A percentile compares a stretch with the other conserved stretches of the same genome.
These are phyloP conservation scores for Metschnikowia vanudenii DNA, from an alignment of 805 yeast genomes.

Conservation along the genomic window DNA sequence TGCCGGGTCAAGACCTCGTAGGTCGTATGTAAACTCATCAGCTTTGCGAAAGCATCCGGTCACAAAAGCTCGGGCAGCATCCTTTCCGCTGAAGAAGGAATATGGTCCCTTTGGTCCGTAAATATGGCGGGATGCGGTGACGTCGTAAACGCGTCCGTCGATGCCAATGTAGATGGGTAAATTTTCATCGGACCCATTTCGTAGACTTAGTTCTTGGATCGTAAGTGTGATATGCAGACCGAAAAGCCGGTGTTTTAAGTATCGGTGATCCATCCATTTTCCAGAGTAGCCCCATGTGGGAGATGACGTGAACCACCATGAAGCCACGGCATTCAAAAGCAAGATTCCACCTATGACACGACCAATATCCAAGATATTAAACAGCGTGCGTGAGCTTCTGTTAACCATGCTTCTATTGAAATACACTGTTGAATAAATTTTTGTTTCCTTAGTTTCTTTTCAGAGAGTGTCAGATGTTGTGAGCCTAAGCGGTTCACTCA, in stretches of 20 bases:
- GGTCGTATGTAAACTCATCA: conserved; percentile 62
- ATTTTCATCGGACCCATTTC: conserved; percentile 47
- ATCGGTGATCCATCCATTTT: conserved; percentile 45
- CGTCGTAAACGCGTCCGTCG: conserved; percentile 65
- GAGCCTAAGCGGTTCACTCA: too few species aligned
- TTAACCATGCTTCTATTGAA: background rate
- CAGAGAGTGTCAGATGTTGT: too few species aligned
- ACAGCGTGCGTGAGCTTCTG: background rate
- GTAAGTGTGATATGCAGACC: conserved; percentile 34
- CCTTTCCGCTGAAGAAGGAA: conserved; percentile 57
- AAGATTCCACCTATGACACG: conserved; percentile 48
- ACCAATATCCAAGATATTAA: conserved; percentile 35
- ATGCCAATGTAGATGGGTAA: conserved; percentile 60
- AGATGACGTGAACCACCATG: conserved; percentile 59
- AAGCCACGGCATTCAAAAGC: conserved; percentile 45
- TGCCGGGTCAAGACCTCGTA: conserved; percentile 54
- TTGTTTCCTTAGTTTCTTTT: background rate
- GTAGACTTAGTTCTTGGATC: conserved; percentile 45
- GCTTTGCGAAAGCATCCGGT: conserved; percentile 62
- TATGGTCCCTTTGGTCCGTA: conserved; percentile 65
- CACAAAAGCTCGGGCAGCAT: conserved; percentile 65
- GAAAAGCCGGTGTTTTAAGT: conserved; percentile 28
- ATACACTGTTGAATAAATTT: background rate
- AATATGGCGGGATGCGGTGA: conserved; percentile 44
- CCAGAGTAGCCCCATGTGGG: conserved; percentile 63